Percentiles rank a stretch among this genome's conserved stretches.
phyloP scores from a whole-genome alignment of 1,284 basidiomycete genomes.

The Lentinula novae-zelandiae region DNA sequence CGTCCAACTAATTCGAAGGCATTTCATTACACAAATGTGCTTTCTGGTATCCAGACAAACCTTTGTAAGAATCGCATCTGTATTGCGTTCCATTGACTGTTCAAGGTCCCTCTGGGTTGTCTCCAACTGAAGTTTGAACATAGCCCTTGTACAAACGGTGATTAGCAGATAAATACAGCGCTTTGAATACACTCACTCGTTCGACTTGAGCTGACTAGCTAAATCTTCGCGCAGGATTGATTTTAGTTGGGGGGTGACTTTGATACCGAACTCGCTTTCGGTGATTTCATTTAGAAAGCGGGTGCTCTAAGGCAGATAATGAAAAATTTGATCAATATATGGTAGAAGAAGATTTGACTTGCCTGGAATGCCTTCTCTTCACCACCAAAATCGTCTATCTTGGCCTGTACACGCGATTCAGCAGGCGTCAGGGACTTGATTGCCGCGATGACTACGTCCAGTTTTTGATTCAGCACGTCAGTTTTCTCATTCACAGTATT shows the following conservation, averaged over 20 bases:
- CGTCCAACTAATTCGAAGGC: conserved; percentile 20
- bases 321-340: neutral
- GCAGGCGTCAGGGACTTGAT: conserved; percentile 14
- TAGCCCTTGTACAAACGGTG: conserved; percentile 12
- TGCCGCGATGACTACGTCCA: conserved; percentile 16
- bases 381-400: conserved; percentile 20
- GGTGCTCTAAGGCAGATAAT: conserved; percentile 13
- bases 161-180: neutral
- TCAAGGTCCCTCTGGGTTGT: conserved; percentile 19
- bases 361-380: conserved; percentile 21
- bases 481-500: conserved; percentile 15
- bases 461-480: conserved; percentile 10
- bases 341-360: neutral
- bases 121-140: conserved; percentile 22
- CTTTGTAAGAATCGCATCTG: conserved; percentile 21
- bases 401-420: conserved; percentile 17
- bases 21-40: no score
- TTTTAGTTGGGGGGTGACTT: conserved; percentile 16
- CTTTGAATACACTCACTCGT: conserved; percentile 10
- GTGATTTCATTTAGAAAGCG: conserved; percentile 19
- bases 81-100: conserved; percentile 21
- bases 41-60: conserved; percentile 12
- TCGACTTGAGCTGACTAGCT: conserved; percentile 18
- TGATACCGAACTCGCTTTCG: conserved; percentile 13
- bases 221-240: conserved; percentile 18